phyloP scores from a whole-genome alignment of 192 early-diverging fungal genomes.

The Podila verticillata region DNA sequence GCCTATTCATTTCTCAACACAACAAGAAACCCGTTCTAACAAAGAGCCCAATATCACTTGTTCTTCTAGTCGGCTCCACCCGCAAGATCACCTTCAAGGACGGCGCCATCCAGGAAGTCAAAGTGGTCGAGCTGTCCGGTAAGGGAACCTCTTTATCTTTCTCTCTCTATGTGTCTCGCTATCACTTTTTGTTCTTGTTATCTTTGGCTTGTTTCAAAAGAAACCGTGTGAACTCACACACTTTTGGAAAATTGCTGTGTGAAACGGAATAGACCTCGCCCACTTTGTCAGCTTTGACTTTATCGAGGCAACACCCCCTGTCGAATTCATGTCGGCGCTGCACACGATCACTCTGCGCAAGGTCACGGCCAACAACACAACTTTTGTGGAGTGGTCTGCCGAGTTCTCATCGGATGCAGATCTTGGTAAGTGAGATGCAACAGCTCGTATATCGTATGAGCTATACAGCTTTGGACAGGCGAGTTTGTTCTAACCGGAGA shows the following conservation, averaged over 20 bases:
- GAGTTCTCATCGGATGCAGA: constrained; percentile 63
- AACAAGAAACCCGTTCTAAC: not conserved
- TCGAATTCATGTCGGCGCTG: constrained; percentile 61
- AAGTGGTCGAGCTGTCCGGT: constrained; percentile 63
- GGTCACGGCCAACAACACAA: constrained; percentile 60
- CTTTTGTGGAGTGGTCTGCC: constrained; percentile 70
- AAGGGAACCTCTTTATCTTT: constrained; percentile 4
- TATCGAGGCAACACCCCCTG: constrained; percentile 61
- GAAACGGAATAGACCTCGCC: constrained; percentile 50
- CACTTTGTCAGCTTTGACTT: constrained; percentile 66
- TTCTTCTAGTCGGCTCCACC: constrained; percentile 57
- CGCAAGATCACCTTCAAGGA: constrained; percentile 63
- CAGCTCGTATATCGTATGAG: not conserved
- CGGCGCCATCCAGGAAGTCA: constrained; percentile 65
- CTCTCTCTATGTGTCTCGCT: too few species aligned
- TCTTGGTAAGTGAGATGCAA: constrained; percentile 19
- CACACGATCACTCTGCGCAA: constrained; percentile 59
- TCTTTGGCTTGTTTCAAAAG: not conserved
- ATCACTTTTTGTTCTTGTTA: not conserved
- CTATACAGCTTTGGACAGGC: too few species aligned
- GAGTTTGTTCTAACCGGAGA: not conserved
- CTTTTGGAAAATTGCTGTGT: not conserved
- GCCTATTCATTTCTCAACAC: not conserved
- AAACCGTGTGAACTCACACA: not conserved
- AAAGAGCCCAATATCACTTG: not conserved